phyloP scores from a whole-genome alignment of 441 rosid genomes.

The Pelargonium cotyledonis region DNA sequence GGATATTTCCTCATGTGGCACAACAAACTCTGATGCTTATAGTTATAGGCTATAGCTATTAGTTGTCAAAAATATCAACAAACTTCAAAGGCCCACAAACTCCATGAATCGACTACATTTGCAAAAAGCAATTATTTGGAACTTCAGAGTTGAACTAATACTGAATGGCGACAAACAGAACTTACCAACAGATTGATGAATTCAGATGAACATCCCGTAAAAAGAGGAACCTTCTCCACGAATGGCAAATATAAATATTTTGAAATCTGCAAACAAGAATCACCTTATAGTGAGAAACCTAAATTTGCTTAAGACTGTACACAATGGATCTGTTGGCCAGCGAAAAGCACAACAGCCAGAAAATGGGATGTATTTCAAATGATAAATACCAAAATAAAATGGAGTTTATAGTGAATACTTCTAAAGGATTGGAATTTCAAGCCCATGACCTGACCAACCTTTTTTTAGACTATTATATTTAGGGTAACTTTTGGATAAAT shows the following conservation, averaged over 20 bases:
- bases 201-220: slow-evolving; percentile 74
- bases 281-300: slow-evolving; percentile 10
- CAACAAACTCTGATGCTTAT: no score
- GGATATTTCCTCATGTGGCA: no score
- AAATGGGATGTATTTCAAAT: neutral
- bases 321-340: neutral
- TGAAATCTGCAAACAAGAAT: slow-evolving; percentile 50
- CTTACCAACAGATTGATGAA: slow-evolving; percentile 85
- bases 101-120: no score
- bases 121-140: no score
- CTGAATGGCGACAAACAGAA: slow-evolving; percentile 12
- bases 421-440: no score
- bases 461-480: no score
- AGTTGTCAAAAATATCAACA: no score
- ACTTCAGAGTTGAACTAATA: neutral
- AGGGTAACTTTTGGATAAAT: no score
- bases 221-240: slow-evolving; percentile 53
- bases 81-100: no score
- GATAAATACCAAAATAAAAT: neutral
- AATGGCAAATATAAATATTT: slow-evolving; percentile 57
- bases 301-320: slow-evolving; percentile 1
- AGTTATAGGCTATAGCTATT: no score
- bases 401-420: neutral
- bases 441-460: no score
- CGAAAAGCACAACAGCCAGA: neutral